Evolutionary conservation across 495 filamentous ascomycete species (phyloP).

Genomic region (Penicillium cinerascens): DNA sequence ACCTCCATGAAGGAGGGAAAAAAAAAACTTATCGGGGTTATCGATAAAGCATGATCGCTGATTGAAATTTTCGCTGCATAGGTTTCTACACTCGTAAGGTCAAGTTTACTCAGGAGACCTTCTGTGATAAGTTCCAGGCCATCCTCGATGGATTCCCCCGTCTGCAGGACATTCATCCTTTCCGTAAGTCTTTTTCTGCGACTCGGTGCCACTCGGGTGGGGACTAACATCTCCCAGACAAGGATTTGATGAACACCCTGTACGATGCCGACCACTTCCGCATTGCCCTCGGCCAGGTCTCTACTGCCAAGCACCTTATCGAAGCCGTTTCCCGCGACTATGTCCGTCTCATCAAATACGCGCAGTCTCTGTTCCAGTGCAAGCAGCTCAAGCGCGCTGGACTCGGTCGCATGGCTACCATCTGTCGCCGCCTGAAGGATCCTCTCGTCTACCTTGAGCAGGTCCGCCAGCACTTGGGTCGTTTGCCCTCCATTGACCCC

Average conservation of each 20-base stretch:
- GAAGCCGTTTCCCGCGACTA: constrained; percentile 95
- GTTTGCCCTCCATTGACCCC: constrained; percentile 95
- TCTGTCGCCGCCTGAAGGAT: constrained; percentile 89
- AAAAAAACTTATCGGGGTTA: constrained; percentile 14
- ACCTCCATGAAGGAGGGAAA: background rate
- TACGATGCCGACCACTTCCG: constrained; percentile 98
- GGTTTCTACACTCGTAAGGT: constrained; percentile 97
- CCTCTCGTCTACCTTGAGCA: constrained; percentile 94
- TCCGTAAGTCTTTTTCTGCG: constrained; percentile 62
- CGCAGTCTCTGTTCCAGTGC: constrained; percentile 92
- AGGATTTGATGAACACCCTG: constrained; percentile 76
- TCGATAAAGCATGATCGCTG: constrained; percentile 27
- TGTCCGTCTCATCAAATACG: constrained; percentile 90
- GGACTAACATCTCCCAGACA: constrained; percentile 48
- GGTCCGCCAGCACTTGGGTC: constrained; percentile 94
- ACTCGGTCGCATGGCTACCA: constrained; percentile 93
- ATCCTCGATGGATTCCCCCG: constrained; percentile 92
- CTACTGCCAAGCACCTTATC: constrained; percentile 92
- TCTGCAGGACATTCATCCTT: constrained; percentile 94
- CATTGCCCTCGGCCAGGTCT: constrained; percentile 92
- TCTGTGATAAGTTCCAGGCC: constrained; percentile 83
- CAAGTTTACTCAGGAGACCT: constrained; percentile 98
- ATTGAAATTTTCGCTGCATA: constrained; percentile 32
- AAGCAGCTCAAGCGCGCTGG: constrained; percentile 89
- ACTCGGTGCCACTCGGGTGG: background rate